Percentiles rank a stretch among this genome's conserved stretches.
Evolutionary conservation across 2,329 filamentous ascomycete species (phyloP).

Genomic region (Huntiella moniliformis): DNA sequence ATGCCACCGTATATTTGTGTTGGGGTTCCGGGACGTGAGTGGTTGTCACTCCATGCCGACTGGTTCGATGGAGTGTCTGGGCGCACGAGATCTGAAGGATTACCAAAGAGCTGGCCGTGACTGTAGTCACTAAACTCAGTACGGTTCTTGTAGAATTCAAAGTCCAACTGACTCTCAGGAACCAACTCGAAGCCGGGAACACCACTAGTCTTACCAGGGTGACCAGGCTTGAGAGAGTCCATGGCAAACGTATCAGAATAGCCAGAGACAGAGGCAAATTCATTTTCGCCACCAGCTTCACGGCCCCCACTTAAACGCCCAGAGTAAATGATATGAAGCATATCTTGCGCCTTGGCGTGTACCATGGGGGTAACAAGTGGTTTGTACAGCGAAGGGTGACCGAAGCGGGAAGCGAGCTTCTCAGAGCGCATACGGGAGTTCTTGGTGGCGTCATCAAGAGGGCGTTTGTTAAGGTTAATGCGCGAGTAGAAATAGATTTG

Average conservation of each 20-base stretch:
- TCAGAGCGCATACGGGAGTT: constrained; percentile 38
- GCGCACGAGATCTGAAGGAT: constrained; percentile 36
- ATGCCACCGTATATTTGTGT: constrained; percentile 14
- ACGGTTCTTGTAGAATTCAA: constrained; percentile 78
- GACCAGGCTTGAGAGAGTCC: constrained; percentile 50
- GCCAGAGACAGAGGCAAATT: constrained; percentile 41
- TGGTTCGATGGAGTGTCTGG: constrained; percentile 36
- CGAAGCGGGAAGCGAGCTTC: constrained; percentile 60
- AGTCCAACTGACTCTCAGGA: constrained; percentile 69
- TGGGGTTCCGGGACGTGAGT: constrained; percentile 33
- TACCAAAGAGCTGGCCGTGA: constrained; percentile 50
- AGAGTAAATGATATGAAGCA: constrained; percentile 69
- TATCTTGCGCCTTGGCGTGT: constrained; percentile 70
- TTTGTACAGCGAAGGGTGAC: constrained; percentile 78
- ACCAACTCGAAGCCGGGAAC: constrained; percentile 77
- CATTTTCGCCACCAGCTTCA: constrained; percentile 26
- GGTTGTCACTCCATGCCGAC: constrained; percentile 25
- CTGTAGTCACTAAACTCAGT: constrained; percentile 69
- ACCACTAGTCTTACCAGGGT: constrained; percentile 25
- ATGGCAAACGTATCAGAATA: constrained; percentile 71
- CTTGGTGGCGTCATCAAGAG: constrained; percentile 12
- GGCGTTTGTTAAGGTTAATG: constrained; percentile 23
- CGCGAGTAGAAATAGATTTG: constrained; percentile 66
- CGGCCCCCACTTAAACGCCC: constrained; percentile 56
- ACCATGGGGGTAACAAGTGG: constrained; percentile 91